Conservation (phyloP, 768 basidiomycete species). For the Naganishia antarctica region DNA sequence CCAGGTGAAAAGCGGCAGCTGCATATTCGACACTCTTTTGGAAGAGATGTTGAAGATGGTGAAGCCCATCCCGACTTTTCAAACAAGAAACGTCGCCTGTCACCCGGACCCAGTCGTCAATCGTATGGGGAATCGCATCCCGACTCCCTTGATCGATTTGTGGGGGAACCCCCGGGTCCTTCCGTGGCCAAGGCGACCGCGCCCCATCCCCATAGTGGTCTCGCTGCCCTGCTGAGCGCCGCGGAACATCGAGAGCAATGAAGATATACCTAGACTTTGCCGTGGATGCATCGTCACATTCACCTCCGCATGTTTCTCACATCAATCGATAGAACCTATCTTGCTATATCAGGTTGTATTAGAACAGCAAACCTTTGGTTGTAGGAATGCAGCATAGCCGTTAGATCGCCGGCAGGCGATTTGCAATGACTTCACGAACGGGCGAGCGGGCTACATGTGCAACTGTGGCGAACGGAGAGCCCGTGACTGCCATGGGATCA, state of each 20-base stretch:
- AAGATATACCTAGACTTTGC: neutral
- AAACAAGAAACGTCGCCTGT: slow-evolving; percentile 18
- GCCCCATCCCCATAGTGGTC: neutral
- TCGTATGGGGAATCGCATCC: neutral
- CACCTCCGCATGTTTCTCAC: too few species aligned
- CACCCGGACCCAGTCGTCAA: neutral
- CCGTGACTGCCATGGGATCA: too few species aligned
- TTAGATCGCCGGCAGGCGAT: too few species aligned
- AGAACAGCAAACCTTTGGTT: too few species aligned
- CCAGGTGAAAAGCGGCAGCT: neutral
- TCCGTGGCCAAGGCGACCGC: neutral
- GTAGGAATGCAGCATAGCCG: too few species aligned
- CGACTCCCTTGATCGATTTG: neutral
- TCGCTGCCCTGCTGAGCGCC: slow-evolving; percentile 10
- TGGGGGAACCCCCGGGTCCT: neutral
- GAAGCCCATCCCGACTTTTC: neutral
- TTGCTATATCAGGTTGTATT: neutral
- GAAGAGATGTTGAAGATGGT: neutral
- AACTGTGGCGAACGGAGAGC: too few species aligned
- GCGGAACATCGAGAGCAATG: neutral
- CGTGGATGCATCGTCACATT: too few species aligned
- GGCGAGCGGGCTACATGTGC: too few species aligned
- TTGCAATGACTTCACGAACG: too few species aligned
- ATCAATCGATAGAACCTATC: too few species aligned
- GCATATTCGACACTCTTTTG: neutral